A percentile compares a stretch with the other conserved stretches of the same genome.
phyloP scores from a whole-genome alignment of 2,329 filamentous ascomycete genomes.

The Aurifilum marmelostoma region DNA sequence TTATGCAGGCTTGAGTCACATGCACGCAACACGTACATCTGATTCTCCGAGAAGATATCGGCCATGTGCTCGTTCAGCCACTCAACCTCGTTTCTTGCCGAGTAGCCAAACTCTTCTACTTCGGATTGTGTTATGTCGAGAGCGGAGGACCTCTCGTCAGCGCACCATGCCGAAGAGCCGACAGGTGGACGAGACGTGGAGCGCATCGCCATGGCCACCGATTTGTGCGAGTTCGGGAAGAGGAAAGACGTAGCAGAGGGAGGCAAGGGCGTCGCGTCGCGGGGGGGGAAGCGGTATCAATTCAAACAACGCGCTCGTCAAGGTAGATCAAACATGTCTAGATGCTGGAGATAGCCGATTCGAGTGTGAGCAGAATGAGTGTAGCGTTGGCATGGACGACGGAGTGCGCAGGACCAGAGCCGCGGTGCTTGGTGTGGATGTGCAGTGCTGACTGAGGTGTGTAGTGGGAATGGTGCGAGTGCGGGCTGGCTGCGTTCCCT shows the following conservation, averaged over 20 bases:
- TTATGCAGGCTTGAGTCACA: background rate
- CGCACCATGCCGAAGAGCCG: conserved; percentile 83
- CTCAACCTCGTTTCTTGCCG: conserved; percentile 90
- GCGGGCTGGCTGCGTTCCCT: background rate
- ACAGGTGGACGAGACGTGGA: conserved; percentile 64
- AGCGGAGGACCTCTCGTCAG: conserved; percentile 80
- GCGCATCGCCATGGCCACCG: conserved; percentile 49
- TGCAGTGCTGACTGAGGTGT: conserved; percentile 9
- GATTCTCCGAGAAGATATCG: conserved; percentile 84
- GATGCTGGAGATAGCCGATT: background rate
- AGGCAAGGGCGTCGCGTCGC: conserved; percentile 14
- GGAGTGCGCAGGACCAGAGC: background rate
- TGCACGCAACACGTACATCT: conserved; percentile 68
- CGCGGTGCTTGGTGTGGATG: background rate
- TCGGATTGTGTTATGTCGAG: conserved; percentile 77
- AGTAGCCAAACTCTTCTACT: conserved; percentile 90
- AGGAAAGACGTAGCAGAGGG: background rate
- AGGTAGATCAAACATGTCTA: conserved; percentile 25
- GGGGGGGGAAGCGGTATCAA: conserved; percentile 4
- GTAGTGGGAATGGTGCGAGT: background rate
- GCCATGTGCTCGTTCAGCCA: conserved; percentile 99
- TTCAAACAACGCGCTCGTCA: conserved; percentile 7
- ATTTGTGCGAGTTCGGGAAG: conserved; percentile 9
- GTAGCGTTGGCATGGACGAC: conserved; percentile 7
- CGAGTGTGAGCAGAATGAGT: background rate